Evolutionary conservation across 2,329 filamentous ascomycete genomes (phyloP).

Genomic region (Bipolaris bicolor): DNA sequence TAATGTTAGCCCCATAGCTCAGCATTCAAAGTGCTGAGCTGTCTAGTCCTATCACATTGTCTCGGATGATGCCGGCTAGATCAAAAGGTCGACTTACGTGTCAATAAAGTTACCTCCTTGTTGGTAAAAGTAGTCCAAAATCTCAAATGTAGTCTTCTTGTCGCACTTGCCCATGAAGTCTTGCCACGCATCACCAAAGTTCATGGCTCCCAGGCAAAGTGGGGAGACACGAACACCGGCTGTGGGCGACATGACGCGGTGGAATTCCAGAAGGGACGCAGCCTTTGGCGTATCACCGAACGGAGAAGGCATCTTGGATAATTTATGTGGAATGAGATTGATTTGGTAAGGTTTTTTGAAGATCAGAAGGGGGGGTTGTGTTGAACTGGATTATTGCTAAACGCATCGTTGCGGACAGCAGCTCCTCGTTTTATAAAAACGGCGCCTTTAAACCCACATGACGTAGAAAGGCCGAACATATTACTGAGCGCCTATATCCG

Average conservation of each 20-base stretch:
- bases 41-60: neutral
- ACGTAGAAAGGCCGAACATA: slow-evolving; percentile 5
- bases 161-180: slow-evolving; percentile 51
- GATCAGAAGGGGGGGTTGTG: neutral
- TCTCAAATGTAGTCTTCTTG: slow-evolving; percentile 54
- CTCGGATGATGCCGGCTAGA: neutral
- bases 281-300: slow-evolving; percentile 37
- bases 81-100: slow-evolving; percentile 40
- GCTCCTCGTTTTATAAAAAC: slow-evolving; percentile 6
- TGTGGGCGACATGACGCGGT: slow-evolving; percentile 59
- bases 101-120: slow-evolving; percentile 61
- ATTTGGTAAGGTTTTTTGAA: neutral
- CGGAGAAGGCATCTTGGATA: slow-evolving; percentile 27
- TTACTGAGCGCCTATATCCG: neutral
- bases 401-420: neutral
- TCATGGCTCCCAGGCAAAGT: slow-evolving; percentile 62
- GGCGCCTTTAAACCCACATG: slow-evolving; percentile 5
- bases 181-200: slow-evolving; percentile 59
- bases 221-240: slow-evolving; percentile 61
- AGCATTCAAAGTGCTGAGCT: neutral
- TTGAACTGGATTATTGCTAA: neutral
- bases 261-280: slow-evolving; percentile 56
- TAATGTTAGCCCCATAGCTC: neutral
- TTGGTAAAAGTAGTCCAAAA: slow-evolving; percentile 57
- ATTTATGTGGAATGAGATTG: neutral